phyloP scores from a whole-genome alignment of 75 land plant genomes.

The Cupressus sempervirens region DNA sequence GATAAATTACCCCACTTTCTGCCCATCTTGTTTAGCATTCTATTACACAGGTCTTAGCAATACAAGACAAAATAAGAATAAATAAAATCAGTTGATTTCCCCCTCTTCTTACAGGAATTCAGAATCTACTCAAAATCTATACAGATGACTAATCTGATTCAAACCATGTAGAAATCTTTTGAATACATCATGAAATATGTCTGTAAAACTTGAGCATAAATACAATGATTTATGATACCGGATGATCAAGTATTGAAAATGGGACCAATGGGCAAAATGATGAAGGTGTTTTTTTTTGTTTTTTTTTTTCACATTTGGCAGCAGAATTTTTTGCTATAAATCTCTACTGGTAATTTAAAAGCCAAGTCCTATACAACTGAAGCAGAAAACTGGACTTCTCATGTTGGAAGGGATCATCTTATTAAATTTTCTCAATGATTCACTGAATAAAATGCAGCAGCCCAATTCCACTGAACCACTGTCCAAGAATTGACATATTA shows the following conservation, averaged over 20 bases:
- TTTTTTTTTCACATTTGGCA: not conserved
- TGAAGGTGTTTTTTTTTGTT: not conserved
- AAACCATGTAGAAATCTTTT: not conserved
- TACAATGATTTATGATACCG: not conserved
- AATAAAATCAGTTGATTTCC: not conserved
- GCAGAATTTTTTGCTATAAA: not conserved
- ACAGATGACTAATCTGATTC: not conserved
- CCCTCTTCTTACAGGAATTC: not conserved
- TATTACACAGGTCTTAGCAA: not conserved
- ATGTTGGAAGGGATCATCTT: not conserved
- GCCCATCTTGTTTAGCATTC: not conserved
- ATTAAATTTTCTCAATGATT: not conserved
- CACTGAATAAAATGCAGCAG: not conserved
- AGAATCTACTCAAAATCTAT: not conserved
- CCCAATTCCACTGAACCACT: not conserved
- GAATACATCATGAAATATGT: not conserved
- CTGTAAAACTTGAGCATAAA: not conserved
- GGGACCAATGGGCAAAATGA: not conserved
- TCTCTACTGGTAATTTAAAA: not conserved
- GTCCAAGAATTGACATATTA: not conserved
- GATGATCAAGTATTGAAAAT: not conserved
- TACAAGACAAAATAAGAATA: not conserved
- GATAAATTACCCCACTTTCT: not conserved
- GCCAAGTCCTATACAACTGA: not conserved
- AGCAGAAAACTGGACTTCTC: not conserved